These are phyloP conservation scores for Nakazawaea ernobii DNA, from an alignment of 805 yeast genomes.

Conservation along the genomic window DNA sequence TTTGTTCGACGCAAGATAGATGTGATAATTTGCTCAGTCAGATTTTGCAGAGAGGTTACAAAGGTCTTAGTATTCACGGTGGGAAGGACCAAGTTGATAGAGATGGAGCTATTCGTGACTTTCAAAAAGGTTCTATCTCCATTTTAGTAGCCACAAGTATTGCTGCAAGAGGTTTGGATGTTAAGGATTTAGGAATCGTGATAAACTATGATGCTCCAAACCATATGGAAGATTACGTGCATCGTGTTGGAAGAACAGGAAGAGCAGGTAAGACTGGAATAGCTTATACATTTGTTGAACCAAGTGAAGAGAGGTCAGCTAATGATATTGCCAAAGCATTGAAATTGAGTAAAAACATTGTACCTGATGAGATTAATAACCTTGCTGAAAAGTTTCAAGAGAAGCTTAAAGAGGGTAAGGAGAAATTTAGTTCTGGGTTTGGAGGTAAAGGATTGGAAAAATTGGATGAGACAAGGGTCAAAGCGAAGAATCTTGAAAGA, in stretches of 20 bases:
- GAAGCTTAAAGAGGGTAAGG: conserved; percentile 63
- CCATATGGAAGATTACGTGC: conserved; percentile 93
- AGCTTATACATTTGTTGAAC: conserved; percentile 63
- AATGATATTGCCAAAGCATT: conserved; percentile 67
- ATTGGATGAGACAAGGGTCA: conserved; percentile 56
- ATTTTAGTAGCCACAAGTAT: conserved; percentile 88
- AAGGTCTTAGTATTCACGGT: conserved; percentile 77
- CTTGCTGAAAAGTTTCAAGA: conserved; percentile 52
- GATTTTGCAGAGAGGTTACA: conserved; percentile 46
- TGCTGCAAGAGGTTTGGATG: conserved; percentile 93
- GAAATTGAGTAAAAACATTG: conserved; percentile 45
- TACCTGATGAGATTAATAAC: conserved; percentile 43
- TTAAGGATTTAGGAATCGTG: conserved; percentile 76
- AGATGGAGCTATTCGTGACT: conserved; percentile 64
- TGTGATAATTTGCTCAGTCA: conserved; percentile 68
- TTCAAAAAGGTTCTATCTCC: conserved; percentile 52
- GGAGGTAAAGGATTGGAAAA: conserved; percentile 90
- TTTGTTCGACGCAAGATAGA: conserved; percentile 82
- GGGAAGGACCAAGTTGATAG: conserved; percentile 87
- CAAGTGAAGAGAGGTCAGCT: conserved; percentile 57
- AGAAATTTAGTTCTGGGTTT: conserved; percentile 66
- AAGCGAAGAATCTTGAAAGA: conserved; percentile 43
- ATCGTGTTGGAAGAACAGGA: conserved; percentile 94
- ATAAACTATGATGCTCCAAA: conserved; percentile 78
- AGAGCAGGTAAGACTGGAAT: conserved; percentile 78